phyloP scores from a whole-genome alignment of 345 rosid species.

The Brassica cretica region DNA sequence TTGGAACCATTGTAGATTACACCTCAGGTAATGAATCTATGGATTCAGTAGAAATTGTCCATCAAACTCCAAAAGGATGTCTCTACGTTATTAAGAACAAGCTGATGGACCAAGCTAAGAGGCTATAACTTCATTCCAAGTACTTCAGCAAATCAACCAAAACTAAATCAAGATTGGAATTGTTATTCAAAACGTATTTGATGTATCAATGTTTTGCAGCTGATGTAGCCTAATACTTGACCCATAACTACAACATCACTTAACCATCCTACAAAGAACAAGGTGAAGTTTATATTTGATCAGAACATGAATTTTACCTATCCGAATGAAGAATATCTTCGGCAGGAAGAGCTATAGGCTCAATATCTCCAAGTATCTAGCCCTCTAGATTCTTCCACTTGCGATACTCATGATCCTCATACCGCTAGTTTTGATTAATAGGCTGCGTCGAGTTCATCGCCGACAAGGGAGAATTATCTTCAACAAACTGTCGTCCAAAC shows the following conservation, averaged over 20 bases:
- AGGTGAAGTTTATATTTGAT: not conserved
- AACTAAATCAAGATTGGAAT: not conserved
- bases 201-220: not conserved
- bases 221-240: not conserved
- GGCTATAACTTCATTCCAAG: not conserved
- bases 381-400: conserved; percentile 77
- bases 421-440: conserved; percentile 38
- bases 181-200: not conserved
- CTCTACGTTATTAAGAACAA: not conserved
- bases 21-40: not conserved
- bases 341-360: too few relatives aligned
- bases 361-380: conserved; percentile 19
- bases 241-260: not conserved
- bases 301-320: not conserved
- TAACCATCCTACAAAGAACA: not conserved
- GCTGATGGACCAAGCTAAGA: conserved; percentile 6
- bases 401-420: conserved; percentile 70
- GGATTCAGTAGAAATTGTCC: not conserved
- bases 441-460: not conserved
- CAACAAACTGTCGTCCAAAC: conserved; percentile 1
- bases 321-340: too few relatives aligned
- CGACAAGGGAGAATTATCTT: conserved; percentile 39
- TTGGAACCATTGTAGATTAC: not conserved
- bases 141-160: conserved; percentile 2
- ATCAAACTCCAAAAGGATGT: not conserved